Conservation (phyloP, 2,329 filamentous ascomycete species). For the Didymellaceae sp. region DNA sequence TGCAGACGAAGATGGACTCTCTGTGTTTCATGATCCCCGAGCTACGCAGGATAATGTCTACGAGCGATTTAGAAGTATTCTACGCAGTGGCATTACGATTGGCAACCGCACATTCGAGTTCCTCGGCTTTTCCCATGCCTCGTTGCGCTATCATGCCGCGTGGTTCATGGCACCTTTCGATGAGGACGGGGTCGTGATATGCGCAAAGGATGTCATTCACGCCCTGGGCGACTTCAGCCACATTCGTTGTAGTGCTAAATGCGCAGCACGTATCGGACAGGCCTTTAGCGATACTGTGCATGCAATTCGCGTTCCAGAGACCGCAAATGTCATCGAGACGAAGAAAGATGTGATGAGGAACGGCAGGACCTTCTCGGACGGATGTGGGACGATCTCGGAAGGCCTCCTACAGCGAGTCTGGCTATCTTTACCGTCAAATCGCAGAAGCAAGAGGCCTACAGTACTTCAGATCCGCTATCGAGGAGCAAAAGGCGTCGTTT, state of each 20-base stretch:
- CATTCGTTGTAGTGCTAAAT: slow-evolving; percentile 64
- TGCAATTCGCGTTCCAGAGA: slow-evolving; percentile 60
- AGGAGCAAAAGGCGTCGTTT: slow-evolving; percentile 68
- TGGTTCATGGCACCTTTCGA: slow-evolving; percentile 46
- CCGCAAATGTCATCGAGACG: slow-evolving; percentile 53
- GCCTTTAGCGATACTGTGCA: slow-evolving; percentile 82
- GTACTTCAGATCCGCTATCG: slow-evolving; percentile 71
- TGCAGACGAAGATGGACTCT: slow-evolving; percentile 73
- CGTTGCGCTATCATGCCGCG: slow-evolving; percentile 37
- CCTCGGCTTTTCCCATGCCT: slow-evolving; percentile 44
- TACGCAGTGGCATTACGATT: slow-evolving; percentile 62
- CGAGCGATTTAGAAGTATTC: slow-evolving; percentile 63
- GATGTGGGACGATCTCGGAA: slow-evolving; percentile 75
- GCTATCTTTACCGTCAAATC: slow-evolving; percentile 57
- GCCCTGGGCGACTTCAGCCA: slow-evolving; percentile 49
- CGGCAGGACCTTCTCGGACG: slow-evolving; percentile 75
- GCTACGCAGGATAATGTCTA: slow-evolving; percentile 38
- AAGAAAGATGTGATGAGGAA: slow-evolving; percentile 64
- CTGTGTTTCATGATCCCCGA: slow-evolving; percentile 63
- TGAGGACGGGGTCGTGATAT: slow-evolving; percentile 55
- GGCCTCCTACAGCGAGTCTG: slow-evolving; percentile 67
- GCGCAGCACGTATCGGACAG: slow-evolving; percentile 66
- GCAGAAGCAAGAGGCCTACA: slow-evolving; percentile 52
- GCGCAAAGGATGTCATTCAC: slow-evolving; percentile 58
- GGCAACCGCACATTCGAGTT: slow-evolving; percentile 40